These are phyloP conservation scores for Echinosophora koreensis DNA, from an alignment of 306 rosid species.

Conservation along the genomic window DNA sequence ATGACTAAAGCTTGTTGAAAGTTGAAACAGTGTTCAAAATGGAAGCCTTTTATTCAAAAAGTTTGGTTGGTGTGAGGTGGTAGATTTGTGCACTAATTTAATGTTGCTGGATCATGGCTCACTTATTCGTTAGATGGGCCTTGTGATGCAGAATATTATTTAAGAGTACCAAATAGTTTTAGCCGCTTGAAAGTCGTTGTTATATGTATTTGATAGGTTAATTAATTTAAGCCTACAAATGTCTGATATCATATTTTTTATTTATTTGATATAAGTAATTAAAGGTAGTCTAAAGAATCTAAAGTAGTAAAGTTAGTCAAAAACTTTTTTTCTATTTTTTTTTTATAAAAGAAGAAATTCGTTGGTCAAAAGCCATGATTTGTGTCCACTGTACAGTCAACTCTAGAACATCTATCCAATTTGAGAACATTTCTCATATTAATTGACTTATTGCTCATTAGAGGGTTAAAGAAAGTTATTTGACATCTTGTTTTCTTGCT, in stretches of 20 bases:
- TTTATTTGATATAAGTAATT: neutral
- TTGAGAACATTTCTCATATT: neutral
- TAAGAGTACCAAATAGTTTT: neutral
- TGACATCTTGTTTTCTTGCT: neutral
- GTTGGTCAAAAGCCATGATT: neutral
- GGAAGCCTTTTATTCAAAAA: neutral
- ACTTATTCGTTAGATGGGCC: neutral
- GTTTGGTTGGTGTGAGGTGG: neutral
- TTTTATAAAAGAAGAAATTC: too few relatives aligned
- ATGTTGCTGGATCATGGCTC: neutral
- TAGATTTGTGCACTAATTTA: slow-evolving; percentile 11
- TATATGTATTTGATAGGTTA: neutral
- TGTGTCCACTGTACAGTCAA: neutral
- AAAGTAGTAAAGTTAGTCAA: neutral
- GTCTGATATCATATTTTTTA: neutral
- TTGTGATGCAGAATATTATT: neutral
- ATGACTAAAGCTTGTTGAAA: neutral
- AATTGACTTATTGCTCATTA: neutral
- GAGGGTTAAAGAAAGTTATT: neutral
- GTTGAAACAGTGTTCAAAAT: neutral
- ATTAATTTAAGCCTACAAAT: neutral
- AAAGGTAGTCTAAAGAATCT: neutral
- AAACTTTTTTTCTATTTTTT: too few relatives aligned
- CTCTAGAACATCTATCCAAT: neutral
- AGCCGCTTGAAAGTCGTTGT: neutral